These are phyloP conservation scores for Hypomontagnella submonticulosa DNA, from an alignment of 495 filamentous ascomycete genomes.

Conservation along the genomic window DNA sequence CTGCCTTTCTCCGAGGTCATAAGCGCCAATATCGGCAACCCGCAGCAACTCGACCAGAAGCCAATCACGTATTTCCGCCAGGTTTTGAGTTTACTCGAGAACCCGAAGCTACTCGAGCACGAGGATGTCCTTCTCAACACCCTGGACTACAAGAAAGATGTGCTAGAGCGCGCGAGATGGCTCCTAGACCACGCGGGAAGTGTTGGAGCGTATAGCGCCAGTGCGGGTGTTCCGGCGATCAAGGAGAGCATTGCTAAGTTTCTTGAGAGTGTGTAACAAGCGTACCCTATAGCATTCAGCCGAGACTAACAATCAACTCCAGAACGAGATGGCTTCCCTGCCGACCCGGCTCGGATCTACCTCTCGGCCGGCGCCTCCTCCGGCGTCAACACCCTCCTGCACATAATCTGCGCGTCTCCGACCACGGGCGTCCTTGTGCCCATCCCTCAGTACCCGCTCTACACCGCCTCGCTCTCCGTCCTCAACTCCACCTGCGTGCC, in stretches of 20 bases:
- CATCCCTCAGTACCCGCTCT: conserved; percentile 97
- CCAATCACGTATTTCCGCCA: conserved; percentile 99
- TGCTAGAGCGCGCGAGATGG: conserved; percentile 81
- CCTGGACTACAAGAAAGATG: conserved; percentile 87
- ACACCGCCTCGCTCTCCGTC: conserved; percentile 90
- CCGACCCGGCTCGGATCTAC: conserved; percentile 82
- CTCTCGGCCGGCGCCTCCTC: conserved; percentile 91
- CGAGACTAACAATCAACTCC: conserved; percentile 23
- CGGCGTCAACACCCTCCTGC: conserved; percentile 91
- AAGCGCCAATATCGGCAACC: conserved; percentile 98
- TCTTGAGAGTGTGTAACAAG: conserved; percentile 74
- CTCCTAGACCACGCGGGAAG: conserved; percentile 85
- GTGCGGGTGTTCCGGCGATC: conserved; percentile 85
- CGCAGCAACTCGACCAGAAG: conserved; percentile 98
- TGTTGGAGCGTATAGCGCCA: conserved; percentile 95
- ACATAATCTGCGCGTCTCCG: conserved; percentile 84
- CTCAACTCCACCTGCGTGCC: conserved; percentile 89
- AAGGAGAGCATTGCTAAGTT: conserved; percentile 90
- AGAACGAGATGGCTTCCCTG: conserved; percentile 87
- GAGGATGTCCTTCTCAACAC: conserved; percentile 73
- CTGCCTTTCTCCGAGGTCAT: conserved; percentile 92
- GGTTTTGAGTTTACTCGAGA: conserved; percentile 92
- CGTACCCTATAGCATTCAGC: background rate
- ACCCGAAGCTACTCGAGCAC: conserved; percentile 83
- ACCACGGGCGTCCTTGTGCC: conserved; percentile 89